These are phyloP conservation scores for Phytomonas sp. DNA, from an alignment of 208 protist genomes.

Conservation along the genomic window DNA sequence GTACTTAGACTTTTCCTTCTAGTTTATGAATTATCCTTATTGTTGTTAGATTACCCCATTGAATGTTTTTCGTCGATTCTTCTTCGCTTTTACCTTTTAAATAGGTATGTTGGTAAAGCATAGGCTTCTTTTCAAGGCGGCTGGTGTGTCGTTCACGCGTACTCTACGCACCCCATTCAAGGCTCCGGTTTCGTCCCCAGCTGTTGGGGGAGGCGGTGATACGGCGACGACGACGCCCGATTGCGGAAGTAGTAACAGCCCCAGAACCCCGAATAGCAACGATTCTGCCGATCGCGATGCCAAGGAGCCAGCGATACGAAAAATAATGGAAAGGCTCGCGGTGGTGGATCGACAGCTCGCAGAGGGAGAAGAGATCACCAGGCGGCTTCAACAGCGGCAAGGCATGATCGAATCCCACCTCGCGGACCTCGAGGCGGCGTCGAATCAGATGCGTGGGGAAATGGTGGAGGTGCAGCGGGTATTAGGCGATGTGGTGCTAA, in stretches of 20 bases:
- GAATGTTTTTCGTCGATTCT: not conserved
- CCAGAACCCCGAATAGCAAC: too few relatives aligned
- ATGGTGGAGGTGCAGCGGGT: conserved; percentile 30
- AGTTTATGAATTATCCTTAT: not conserved
- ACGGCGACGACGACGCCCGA: too few relatives aligned
- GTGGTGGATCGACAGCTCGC: not conserved
- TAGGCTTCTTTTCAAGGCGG: not conserved
- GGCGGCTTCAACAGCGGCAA: conserved; percentile 35
- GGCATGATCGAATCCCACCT: conserved; percentile 38
- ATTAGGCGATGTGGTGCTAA: conserved; percentile 41
- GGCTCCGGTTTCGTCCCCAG: not conserved
- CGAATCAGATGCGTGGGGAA: conserved; percentile 20
- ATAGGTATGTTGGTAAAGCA: not conserved
- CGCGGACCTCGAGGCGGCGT: conserved; percentile 28
- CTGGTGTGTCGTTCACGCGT: not conserved
- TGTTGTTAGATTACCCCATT: not conserved
- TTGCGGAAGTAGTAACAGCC: too few relatives aligned
- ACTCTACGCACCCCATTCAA: not conserved
- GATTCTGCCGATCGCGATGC: too few relatives aligned
- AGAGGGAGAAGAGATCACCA: conserved; percentile 5
- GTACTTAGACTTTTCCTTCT: too few relatives aligned
- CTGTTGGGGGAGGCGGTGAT: too few relatives aligned
- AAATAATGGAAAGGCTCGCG: not conserved
- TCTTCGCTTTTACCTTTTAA: not conserved
- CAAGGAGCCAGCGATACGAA: not conserved